A percentile compares a stretch with the other conserved stretches of the same genome.
Conservation (phyloP, 2,329 filamentous ascomycete genomes). For the Penicillium psychrosexuale region DNA sequence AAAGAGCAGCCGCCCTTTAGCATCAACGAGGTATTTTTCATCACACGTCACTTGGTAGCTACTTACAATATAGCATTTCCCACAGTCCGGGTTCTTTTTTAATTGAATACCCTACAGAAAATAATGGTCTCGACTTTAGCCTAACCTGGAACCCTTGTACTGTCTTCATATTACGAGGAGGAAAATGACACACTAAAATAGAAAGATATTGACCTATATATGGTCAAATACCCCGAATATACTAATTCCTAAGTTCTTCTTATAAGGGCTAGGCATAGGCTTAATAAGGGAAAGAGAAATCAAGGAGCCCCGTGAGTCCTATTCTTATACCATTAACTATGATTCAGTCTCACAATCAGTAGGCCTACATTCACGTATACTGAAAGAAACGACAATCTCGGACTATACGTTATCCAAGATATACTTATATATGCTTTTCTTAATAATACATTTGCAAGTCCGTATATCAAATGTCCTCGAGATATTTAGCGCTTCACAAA, state of each 20-base stretch:
- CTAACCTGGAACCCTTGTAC: conserved; percentile 16
- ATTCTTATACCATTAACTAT: not conserved
- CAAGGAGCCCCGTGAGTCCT: conserved; percentile 16
- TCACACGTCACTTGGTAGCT: conserved; percentile 17
- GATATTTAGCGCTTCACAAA: conserved; percentile 22
- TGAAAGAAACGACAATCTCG: conserved; percentile 11
- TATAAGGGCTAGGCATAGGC: conserved; percentile 17
- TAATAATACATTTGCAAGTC: conserved; percentile 21
- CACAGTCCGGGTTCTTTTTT: conserved; percentile 10
- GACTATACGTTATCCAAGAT: conserved; percentile 11
- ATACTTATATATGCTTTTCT: conserved; percentile 14
- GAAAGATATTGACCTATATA: conserved; percentile 25
- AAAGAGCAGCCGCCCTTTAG: not conserved
- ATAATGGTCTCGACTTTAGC: conserved; percentile 21
- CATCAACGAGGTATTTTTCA: not conserved
- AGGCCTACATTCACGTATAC: conserved; percentile 8
- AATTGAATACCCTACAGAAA: conserved; percentile 19
- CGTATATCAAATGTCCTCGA: conserved; percentile 17
- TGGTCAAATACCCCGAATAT: conserved; percentile 23
- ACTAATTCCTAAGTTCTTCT: conserved; percentile 18
- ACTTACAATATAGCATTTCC: conserved; percentile 12
- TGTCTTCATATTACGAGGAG: conserved; percentile 16
- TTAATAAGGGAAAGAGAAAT: conserved; percentile 24
- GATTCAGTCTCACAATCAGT: not conserved
- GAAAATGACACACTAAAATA: conserved; percentile 21